Base-by-base conservation (phyloP, 2,329 filamentous ascomycete genomes). In the Cercospora zeina region DNA sequence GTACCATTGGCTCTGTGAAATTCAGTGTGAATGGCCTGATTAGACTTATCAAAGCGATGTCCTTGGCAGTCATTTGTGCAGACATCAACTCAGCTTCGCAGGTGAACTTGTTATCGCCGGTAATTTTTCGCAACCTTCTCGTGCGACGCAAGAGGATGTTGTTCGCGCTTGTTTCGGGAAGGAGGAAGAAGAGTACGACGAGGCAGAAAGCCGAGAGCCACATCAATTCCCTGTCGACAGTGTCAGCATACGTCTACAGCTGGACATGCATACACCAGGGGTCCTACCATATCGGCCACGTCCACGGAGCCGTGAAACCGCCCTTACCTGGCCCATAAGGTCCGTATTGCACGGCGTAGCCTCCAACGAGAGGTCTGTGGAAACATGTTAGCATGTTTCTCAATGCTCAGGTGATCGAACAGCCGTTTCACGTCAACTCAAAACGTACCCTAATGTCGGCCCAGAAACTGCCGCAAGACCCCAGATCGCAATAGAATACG, bases 131-230 rank as follows among this genome's bases (percentile, higher is more conserved):
- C 19, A 79, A 70, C 21, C 78, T 74, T 13, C 67, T 64, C 2
- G 78, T 75, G 2, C 78, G 75, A 4, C 77, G 76, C 21, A 75
- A 71, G 0, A 80, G 72, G 56, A 80, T 79, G 61, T 77, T 79
- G 55, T 72, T 71, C 1, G 75, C 62, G 53, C 70, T 76, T 7
- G 76, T 78, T 63, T 78, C 76, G 0, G 76, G 76, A 11, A 78
- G 67, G 50, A 75, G 72, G 68, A 77, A 75, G 65, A 77, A 70
- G 5, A 78, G 63, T 36, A 78, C 67, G 6, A 78, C 67, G 13
- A 78, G 65, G 14, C 70, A 73, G 64, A 77, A 75, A 9, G 70
- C 76, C 10, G 70, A 75, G 1, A 79, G 66, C 76, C 74, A 79
- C 68, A 76, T 76, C 1, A 78, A 65, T 54, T 76, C 73, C 77